Conservation (phyloP, 345 rosid species). For the Arabidopsis arenosa region DNA sequence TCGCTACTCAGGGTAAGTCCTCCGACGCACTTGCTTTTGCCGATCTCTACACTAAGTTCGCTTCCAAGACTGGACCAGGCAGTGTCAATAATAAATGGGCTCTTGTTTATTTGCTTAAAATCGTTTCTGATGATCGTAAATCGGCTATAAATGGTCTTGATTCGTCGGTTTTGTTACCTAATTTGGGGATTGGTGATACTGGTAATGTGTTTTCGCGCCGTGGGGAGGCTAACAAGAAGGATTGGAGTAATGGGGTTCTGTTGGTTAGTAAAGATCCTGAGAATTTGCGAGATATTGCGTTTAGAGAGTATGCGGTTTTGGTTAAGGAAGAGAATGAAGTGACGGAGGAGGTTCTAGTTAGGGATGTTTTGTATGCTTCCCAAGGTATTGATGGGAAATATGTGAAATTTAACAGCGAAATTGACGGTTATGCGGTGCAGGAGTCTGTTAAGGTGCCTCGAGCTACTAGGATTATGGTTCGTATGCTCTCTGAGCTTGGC, state of each 20-base stretch:
- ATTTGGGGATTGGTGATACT: conserved; percentile 51
- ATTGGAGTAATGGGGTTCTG: conserved; percentile 75
- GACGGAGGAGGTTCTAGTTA: conserved; percentile 81
- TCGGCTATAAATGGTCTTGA: conserved; percentile 46
- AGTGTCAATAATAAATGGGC: conserved; percentile 95
- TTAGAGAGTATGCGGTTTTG: conserved; percentile 71
- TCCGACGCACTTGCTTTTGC: conserved; percentile 84
- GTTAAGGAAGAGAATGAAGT: conserved; percentile 90
- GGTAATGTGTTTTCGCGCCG: conserved; percentile 45
- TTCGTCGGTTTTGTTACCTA: conserved; percentile 63
- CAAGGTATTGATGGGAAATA: conserved; percentile 96
- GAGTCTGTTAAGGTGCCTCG: conserved; percentile 72
- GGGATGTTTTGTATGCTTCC: conserved; percentile 89
- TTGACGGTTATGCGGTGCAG: conserved; percentile 72
- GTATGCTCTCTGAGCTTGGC: conserved; percentile 92
- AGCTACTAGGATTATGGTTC: conserved; percentile 69
- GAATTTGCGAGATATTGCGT: conserved; percentile 77
- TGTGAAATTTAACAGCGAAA: conserved; percentile 63
- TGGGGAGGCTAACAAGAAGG: conserved; percentile 51
- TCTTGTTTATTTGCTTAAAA: conserved; percentile 78
- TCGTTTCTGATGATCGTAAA: conserved; percentile 73
- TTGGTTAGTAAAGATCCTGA: conserved; percentile 76
- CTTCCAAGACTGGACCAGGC: conserved; percentile 86
- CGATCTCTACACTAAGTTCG: conserved; percentile 81
- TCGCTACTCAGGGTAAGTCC: conserved; percentile 89